Evolutionary conservation across 768 basidiomycete genomes (phyloP), one percentile per base, ranked within the genome.

Genomic region (Boletus vinaceobasis): DNA sequence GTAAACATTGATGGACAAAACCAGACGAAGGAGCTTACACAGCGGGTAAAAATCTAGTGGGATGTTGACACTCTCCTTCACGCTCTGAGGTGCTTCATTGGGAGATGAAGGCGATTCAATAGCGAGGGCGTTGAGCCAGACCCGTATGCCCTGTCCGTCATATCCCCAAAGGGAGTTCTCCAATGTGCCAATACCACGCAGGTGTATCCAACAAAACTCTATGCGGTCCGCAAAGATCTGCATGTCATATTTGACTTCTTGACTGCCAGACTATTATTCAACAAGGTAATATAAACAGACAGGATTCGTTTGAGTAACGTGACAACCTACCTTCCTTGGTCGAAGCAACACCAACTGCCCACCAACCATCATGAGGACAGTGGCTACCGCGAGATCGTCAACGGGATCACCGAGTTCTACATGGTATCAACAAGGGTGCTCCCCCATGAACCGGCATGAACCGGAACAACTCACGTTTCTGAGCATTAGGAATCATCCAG

Each of bases 131-230:
- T 98, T 95, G 26, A 99, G 75, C 97, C 97, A 99, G 15, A 98
- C 86, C 31, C 93, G 77, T 62, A 99, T 88, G 10, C 84, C 84
- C 56, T 83, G 79, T 3, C 94, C 96, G 60, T 98, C 96, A 69
- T 92, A 99, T 1, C 87, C 96, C 96, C 96, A 99, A 21, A 99
- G 76, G 7, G 95, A 98, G 73, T 99, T 99, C 68, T 98, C 96
- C 44, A 99, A 74, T 2, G 91, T 84, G 7, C 88, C 90, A 38
- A 99, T 93, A 2, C 96, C 96, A 37, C 89, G 84, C 40, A 99
- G 77, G 75, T 98, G 96, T 50, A 95, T 97, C 96, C 96, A 99
- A 71, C 95, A 99, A 66, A 97, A 94, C 67, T 99, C 96, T 60
- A 98, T 91, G n/a, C 87, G 84, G 57, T 97, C 93, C 0, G 96